These are phyloP conservation scores for Brassica nigra DNA, from an alignment of 345 rosid species.

Conservation along the genomic window DNA sequence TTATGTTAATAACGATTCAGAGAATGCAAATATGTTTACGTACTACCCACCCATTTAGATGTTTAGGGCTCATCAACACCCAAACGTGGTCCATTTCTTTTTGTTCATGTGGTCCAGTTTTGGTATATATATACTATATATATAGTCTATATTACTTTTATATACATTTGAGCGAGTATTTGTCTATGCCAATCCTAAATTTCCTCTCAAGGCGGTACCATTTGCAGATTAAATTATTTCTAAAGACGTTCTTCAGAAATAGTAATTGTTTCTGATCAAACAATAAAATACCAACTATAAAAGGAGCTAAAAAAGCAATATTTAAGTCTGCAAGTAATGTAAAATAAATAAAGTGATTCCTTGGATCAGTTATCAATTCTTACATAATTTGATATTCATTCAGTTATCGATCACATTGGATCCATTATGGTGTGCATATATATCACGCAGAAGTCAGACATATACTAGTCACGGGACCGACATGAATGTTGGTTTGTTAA, in stretches of 20 bases:
- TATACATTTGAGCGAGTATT: constrained; percentile 19
- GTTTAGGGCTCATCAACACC: constrained; percentile 46
- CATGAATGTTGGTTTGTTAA: constrained; percentile 36
- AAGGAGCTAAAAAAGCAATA: background rate
- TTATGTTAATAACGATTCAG: constrained; percentile 45
- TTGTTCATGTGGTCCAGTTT: constrained; percentile 43
- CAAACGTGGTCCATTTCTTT: constrained; percentile 42
- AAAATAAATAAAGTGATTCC: background rate
- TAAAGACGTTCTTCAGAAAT: background rate
- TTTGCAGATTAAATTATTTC: background rate
- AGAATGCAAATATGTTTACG: constrained; percentile 39
- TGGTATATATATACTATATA: constrained; percentile 36
- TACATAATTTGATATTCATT: background rate
- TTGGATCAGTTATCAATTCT: background rate
- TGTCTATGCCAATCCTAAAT: constrained; percentile 1
- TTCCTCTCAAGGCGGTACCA: background rate
- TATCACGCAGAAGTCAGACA: constrained; percentile 32
- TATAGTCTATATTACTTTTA: constrained; percentile 27
- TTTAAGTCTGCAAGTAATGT: background rate
- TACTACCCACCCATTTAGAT: constrained; percentile 42
- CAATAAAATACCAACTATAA: background rate
- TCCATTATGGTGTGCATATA: constrained; percentile 12
- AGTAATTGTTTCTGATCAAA: background rate
- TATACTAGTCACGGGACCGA: constrained; percentile 34
- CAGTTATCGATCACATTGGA: constrained; percentile 2